A percentile compares a stretch with the other conserved stretches of the same genome.
phyloP scores from a whole-genome alignment of 345 rosid genomes.

The Pistacia vera region DNA sequence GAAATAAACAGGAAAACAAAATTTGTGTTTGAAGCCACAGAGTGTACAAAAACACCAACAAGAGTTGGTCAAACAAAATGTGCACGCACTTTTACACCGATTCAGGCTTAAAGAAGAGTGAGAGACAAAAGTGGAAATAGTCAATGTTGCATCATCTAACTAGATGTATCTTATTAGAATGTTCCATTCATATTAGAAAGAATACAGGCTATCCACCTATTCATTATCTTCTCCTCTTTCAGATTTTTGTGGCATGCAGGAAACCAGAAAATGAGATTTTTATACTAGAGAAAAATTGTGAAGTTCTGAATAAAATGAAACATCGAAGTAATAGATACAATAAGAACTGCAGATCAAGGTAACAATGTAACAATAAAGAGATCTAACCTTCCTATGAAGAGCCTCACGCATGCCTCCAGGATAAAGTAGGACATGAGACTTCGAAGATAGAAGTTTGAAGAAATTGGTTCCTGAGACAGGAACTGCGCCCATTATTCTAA shows the following conservation, averaged over 20 bases:
- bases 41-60: no score
- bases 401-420: constrained; percentile 90
- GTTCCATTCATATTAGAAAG: background rate
- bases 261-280: background rate
- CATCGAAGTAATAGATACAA: no score
- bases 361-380: constrained; percentile 13
- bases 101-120: background rate
- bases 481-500: constrained; percentile 68
- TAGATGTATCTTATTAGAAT: background rate
- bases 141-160: background rate
- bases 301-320: background rate
- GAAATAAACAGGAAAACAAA: background rate
- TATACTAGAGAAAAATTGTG: background rate
- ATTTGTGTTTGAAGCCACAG: background rate
- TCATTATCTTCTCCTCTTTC: background rate
- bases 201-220: background rate
- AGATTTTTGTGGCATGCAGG: background rate
- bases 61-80: background rate
- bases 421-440: constrained; percentile 65
- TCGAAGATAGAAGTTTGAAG: constrained; percentile 62
- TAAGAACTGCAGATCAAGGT: background rate
- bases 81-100: background rate
- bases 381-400: constrained; percentile 58
- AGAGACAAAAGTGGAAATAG: background rate
- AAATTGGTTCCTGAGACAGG: constrained; percentile 67